phyloP scores from a whole-genome alignment of 345 rosid species.

The Trapa bicornis region DNA sequence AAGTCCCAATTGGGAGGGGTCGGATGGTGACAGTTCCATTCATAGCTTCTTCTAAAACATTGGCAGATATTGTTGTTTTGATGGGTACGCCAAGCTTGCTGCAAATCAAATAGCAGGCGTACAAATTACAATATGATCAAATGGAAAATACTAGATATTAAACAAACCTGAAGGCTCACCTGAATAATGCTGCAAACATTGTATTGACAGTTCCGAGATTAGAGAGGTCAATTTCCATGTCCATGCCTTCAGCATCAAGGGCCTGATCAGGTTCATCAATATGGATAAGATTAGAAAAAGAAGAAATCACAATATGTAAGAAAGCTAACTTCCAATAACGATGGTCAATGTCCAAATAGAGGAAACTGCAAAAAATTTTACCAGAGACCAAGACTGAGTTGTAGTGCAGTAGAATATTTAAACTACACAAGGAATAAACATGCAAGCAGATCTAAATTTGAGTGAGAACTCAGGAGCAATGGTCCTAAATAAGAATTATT shows the following conservation, averaged over 20 bases:
- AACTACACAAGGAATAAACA: too few relatives aligned
- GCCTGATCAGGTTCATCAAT: conserved; percentile 40
- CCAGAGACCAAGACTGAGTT: not conserved
- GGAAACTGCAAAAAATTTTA: not conserved
- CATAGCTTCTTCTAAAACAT: conserved; percentile 94
- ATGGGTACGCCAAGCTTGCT: conserved; percentile 99
- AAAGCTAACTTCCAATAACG: not conserved
- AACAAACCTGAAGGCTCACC: conserved; percentile 26
- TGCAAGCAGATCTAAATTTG: too few relatives aligned
- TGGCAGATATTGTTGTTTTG: conserved; percentile 93
- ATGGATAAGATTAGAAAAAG: not conserved
- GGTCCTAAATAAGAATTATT: too few relatives aligned
- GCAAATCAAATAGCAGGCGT: not conserved
- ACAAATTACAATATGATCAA: not conserved
- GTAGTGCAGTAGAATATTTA: too few relatives aligned
- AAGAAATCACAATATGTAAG: not conserved
- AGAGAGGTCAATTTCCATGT: conserved; percentile 96
- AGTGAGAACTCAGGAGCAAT: too few relatives aligned
- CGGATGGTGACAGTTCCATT: conserved; percentile 96
- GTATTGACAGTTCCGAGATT: conserved; percentile 97
- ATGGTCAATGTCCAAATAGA: not conserved
- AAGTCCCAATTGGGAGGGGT: conserved; percentile 95
- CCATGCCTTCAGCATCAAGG: conserved; percentile 75
- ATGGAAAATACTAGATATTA: conserved; percentile 3
- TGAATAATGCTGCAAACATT: conserved; percentile 97